Percentiles rank a stretch among this genome's conserved stretches.
Conservation (phyloP, 1,284 basidiomycete genomes). For the Cryptococcus deneoformans region DNA sequence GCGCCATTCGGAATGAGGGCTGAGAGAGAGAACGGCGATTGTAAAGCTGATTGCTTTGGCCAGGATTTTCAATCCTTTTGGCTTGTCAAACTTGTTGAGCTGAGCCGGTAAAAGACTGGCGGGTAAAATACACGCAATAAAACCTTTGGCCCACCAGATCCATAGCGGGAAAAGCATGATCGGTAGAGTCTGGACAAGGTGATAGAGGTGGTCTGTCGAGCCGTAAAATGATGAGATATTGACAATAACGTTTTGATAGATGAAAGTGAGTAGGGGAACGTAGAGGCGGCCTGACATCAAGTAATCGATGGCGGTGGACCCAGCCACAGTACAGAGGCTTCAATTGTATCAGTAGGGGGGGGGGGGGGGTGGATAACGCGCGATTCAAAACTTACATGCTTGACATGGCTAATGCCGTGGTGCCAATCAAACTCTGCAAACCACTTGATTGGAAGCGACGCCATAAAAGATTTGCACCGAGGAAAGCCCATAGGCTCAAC, state of each 20-base stretch:
- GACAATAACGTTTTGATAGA: slow-evolving; percentile 74
- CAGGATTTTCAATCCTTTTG: slow-evolving; percentile 51
- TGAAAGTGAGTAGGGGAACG: slow-evolving; percentile 59
- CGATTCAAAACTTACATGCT: slow-evolving; percentile 18
- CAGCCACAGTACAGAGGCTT: slow-evolving; percentile 27
- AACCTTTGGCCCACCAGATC: slow-evolving; percentile 67
- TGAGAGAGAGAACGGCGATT: slow-evolving; percentile 67
- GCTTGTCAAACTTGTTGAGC: slow-evolving; percentile 30
- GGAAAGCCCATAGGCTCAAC: slow-evolving; percentile 75
- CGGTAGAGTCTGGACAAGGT: slow-evolving; percentile 80
- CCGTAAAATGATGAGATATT: slow-evolving; percentile 96
- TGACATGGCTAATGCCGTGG: slow-evolving; percentile 6
- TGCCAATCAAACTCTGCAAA: background rate
- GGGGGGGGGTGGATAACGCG: too few relatives aligned
- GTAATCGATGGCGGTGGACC: slow-evolving; percentile 42
- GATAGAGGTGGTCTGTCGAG: slow-evolving; percentile 81
- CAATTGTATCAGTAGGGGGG: background rate
- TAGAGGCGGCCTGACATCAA: slow-evolving; percentile 36
- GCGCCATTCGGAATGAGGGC: slow-evolving; percentile 93
- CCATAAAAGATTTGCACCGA: slow-evolving; percentile 51
- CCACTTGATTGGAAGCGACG: slow-evolving; percentile 5
- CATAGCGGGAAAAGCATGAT: slow-evolving; percentile 72
- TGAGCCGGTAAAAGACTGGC: slow-evolving; percentile 43
- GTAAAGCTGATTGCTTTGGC: slow-evolving; percentile 62
- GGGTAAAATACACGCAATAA: slow-evolving; percentile 26